phyloP scores from a whole-genome alignment of 2,329 filamentous ascomycete genomes.

The Diplodia intermedia region DNA sequence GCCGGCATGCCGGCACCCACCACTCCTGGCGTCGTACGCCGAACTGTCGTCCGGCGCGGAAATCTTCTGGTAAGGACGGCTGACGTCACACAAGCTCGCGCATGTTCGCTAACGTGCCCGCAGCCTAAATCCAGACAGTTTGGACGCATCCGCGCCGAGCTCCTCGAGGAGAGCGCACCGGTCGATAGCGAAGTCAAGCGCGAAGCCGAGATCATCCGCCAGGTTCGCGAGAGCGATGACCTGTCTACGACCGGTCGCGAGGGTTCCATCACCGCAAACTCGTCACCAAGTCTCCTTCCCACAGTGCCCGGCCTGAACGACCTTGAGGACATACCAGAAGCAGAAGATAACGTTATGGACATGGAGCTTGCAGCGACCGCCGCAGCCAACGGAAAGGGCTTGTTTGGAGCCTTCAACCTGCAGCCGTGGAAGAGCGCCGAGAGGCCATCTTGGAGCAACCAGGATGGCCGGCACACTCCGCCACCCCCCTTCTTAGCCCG shows the following conservation, averaged over 20 bases:
- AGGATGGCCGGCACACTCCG: constrained; percentile 71
- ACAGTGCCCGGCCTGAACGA: constrained; percentile 63
- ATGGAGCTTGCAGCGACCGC: constrained; percentile 41
- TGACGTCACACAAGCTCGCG: not conserved
- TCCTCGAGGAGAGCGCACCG: constrained; percentile 86
- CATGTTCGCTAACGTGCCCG: constrained; percentile 1
- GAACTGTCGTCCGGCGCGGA: constrained; percentile 83
- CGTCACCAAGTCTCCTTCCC: constrained; percentile 71
- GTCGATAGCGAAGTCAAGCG: constrained; percentile 87
- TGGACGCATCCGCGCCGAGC: constrained; percentile 85
- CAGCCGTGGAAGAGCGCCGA: constrained; percentile 74
- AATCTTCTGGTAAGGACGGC: constrained; percentile 76
- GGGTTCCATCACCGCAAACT: constrained; percentile 63
- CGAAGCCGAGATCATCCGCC: constrained; percentile 93
- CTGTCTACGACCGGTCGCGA: constrained; percentile 10
- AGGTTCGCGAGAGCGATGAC: constrained; percentile 79
- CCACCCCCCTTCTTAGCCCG: constrained; percentile 66
- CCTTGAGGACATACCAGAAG: constrained; percentile 73
- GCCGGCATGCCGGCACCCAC: constrained; percentile 55
- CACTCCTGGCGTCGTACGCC: constrained; percentile 77
- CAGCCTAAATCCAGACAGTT: constrained; percentile 97
- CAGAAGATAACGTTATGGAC: constrained; percentile 71
- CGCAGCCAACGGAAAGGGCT: constrained; percentile 47
- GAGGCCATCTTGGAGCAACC: constrained; percentile 78
- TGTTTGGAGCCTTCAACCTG: constrained; percentile 75